Evolutionary conservation across 2,329 filamentous ascomycete genomes (phyloP).

Genomic region (Colletotrichum ledebouriae): DNA sequence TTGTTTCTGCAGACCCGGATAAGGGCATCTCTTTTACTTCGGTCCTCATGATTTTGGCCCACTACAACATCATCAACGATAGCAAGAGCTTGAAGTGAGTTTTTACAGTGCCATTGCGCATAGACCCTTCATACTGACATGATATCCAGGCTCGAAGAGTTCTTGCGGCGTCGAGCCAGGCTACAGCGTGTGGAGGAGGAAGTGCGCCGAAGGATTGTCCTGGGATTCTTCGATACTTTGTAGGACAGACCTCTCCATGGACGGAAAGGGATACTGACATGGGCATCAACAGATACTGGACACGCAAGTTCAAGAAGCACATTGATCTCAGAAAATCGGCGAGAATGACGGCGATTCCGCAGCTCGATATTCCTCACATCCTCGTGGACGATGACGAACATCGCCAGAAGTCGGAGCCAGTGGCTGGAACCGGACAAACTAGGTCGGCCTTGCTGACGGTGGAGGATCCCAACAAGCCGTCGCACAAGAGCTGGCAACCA

Average conservation of each 20-base stretch:
- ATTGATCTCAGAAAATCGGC: slow-evolving; percentile 79
- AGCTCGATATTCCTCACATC: slow-evolving; percentile 89
- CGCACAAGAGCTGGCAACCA: slow-evolving; percentile 57
- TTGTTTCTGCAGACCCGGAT: slow-evolving; percentile 92
- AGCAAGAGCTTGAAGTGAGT: slow-evolving; percentile 89
- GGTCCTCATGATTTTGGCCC: slow-evolving; percentile 93
- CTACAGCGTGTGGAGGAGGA: slow-evolving; percentile 96
- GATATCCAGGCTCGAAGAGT: slow-evolving; percentile 83
- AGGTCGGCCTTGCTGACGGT: slow-evolving; percentile 53
- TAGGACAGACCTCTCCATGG: slow-evolving; percentile 55
- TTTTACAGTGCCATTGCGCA: slow-evolving; percentile 11
- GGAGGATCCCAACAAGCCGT: slow-evolving; percentile 52
- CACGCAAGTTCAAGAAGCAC: slow-evolving; percentile 82
- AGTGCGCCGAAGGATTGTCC: slow-evolving; percentile 88
- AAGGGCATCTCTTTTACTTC: slow-evolving; percentile 92
- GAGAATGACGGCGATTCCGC: slow-evolving; percentile 82
- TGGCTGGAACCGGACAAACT: slow-evolving; percentile 46
- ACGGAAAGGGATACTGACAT: background rate
- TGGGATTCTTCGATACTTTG: slow-evolving; percentile 95
- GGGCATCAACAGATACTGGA: slow-evolving; percentile 76
- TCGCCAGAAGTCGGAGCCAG: slow-evolving; percentile 43
- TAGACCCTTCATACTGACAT: background rate
- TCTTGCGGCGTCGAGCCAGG: slow-evolving; percentile 87
- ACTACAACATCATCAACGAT: slow-evolving; percentile 99
- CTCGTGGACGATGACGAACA: slow-evolving; percentile 79